Evolutionary conservation across 768 basidiomycete genomes (phyloP), one percentile per base, ranked within the genome.

Genomic region (Lactarius evosmus): DNA sequence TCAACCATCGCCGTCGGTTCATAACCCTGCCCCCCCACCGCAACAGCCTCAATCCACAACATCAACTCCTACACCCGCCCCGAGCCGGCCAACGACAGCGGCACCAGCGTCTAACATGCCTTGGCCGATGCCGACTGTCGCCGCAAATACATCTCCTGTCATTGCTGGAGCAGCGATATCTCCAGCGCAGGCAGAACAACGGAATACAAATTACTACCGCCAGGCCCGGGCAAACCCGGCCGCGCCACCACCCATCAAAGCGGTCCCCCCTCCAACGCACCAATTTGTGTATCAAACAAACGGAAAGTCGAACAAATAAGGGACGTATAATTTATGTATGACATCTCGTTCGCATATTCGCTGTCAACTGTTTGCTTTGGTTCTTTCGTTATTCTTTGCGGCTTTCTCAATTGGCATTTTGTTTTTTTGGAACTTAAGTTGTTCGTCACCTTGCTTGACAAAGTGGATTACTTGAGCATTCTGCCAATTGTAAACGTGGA

Each of bases 41-140:
- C 65, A 52, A 38, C 65, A 38, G 14, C 58, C 63, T 12, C 66
- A 56, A 34, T 66, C 66, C 17, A 58, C 58, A 19, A 53, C 62
- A 33, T 59, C 66, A 32, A 66, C 66, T 17, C 56, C 66, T 36
- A 58, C 67, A 4, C 51, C 57, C 19, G 55, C 67, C 6, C 51
- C 60, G 22, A 61, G 65, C 19, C 67, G 65, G 2, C 53, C 65
- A 19, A 62, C 65, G 17, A 62, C 67, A 14, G 58, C 53, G 5
- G 58, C 60, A 27, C 61, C 66, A 27, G n/a, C 54, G 12, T 32
- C 65, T 12, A 66, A 56, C 14, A 50, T 68, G 58, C 68, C 68
- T 34, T 69, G 68, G 68, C 68, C 68, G 11, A 69, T 69, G 68
- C 68, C 68, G 4, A 69, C 68, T 29, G 66, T 69, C 11, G 66